Evolutionary conservation across 129 eudicot species (phyloP), one percentile per base, ranked within the genome.

Genomic region (Saposhnikovia divaricata): DNA sequence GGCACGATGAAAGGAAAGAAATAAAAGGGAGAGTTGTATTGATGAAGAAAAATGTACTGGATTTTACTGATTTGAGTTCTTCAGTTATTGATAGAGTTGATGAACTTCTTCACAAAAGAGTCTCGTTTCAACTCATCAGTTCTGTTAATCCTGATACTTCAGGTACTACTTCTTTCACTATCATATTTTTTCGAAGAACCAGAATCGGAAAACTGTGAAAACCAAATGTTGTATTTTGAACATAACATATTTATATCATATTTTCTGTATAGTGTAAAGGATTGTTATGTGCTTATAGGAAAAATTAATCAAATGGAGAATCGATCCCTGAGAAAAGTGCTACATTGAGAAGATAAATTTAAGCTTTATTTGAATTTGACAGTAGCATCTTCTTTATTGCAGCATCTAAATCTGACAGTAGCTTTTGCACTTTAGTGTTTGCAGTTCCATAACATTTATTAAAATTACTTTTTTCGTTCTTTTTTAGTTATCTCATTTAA

Each of bases 121-220:
- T 92, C 25, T 85, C 87, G 47, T 73, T 92, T 44, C 91, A 80
- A 23, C 92, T 92, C 82, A 80, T 92, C 79, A 90, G 97, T 80
- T 79, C 89, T 44, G 74, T 7, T 46, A 43, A 73, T 81, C 75
- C 72, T 46, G 80, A 84, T 72, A 63, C 92, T 59, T 81, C 78
- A 1, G 85, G 88, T 87, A 79, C 45, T 12, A 34, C 16, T 69
- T 69, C 38, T 63, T 27, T 3, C 70, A 9, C 37, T 63, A 3
- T 25, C 27, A 19, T 53, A 53, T 21, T 19, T 18, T 51, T 0
- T 19, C 9, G 1, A 48, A 48, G 1, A 48, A 48, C 14, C 19
- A 13, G 55, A 48, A 48, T 14, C 21, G 19, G 2, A 19, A 0
- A 15, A 50, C 7, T 0, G 23, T 50, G 0, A 50, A 2, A 51